phyloP scores from a whole-genome alignment of 2,329 filamentous ascomycete species.

The Daldinia sp. region DNA sequence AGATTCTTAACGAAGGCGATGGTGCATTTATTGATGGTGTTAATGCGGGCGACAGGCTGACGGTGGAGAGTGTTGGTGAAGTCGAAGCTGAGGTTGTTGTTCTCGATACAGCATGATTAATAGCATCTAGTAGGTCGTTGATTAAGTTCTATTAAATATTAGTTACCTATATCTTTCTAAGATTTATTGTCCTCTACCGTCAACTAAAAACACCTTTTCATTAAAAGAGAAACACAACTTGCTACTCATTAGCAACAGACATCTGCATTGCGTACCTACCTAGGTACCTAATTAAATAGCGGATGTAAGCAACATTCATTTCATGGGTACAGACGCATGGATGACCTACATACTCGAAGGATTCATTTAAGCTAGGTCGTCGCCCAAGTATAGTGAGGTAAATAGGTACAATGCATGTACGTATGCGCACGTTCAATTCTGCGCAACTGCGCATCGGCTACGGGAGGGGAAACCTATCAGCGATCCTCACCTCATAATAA shows the following conservation, averaged over 20 bases:
- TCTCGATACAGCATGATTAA: slow-evolving; percentile 69
- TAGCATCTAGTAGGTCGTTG: not conserved
- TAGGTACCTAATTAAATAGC: too few relatives aligned
- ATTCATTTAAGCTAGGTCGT: not conserved
- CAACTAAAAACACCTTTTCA: not conserved
- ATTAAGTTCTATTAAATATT: not conserved
- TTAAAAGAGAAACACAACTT: not conserved
- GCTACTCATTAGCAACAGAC: not conserved
- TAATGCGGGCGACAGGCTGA: slow-evolving; percentile 72
- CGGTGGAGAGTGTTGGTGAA: slow-evolving; percentile 75
- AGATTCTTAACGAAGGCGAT: slow-evolving; percentile 80
- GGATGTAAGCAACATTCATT: not conserved
- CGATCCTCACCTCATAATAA: not conserved
- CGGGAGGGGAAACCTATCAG: not conserved
- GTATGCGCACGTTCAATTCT: not conserved
- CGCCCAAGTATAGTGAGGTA: not conserved
- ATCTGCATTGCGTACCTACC: not conserved
- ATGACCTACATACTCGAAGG: not conserved
- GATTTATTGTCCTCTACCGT: not conserved
- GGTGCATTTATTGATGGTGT: slow-evolving; percentile 79
- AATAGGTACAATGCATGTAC: not conserved
- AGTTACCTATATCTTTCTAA: not conserved
- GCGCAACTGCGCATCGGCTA: not conserved
- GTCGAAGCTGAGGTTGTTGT: slow-evolving; percentile 77
- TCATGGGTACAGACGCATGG: not conserved